phyloP scores from a whole-genome alignment of 257 asterid genomes.

The Cynanchum wilfordii region DNA sequence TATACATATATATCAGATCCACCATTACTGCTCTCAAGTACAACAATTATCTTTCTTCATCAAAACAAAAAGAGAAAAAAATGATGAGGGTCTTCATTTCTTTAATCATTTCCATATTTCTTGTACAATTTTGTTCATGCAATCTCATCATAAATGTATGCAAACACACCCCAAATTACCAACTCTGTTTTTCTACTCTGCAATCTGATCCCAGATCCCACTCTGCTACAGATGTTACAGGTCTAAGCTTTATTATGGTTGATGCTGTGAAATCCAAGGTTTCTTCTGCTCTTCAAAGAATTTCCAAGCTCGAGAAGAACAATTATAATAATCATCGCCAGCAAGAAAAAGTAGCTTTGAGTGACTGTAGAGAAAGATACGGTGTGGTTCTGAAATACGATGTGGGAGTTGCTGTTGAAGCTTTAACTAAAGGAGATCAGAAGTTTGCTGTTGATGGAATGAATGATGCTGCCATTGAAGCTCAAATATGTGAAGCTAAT shows the following conservation, averaged over 20 bases:
- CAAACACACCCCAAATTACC: slow-evolving; percentile 10
- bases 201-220: slow-evolving; percentile 1
- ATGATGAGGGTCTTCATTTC: neutral
- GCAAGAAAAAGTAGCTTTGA: slow-evolving; percentile 11
- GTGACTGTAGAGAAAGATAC: neutral
- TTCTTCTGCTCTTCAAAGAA: neutral
- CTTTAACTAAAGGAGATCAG: slow-evolving; percentile 26
- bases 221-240: slow-evolving; percentile 6
- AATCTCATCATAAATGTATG: slow-evolving; percentile 6
- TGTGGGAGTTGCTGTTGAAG: slow-evolving; percentile 25
- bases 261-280: slow-evolving; percentile 14
- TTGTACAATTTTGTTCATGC: slow-evolving; percentile 6
- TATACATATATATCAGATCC: neutral
- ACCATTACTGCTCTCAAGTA: neutral
- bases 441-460: slow-evolving; percentile 27
- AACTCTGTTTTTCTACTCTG: slow-evolving; percentile 9
- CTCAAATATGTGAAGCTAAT: slow-evolving; percentile 21
- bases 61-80: neutral
- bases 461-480: slow-evolving; percentile 17
- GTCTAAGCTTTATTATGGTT: slow-evolving; percentile 21
- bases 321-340: neutral
- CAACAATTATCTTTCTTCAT: too few species aligned
- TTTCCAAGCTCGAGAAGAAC: slow-evolving; percentile 3
- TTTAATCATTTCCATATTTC: neutral
- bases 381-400: slow-evolving; percentile 5